Evolutionary conservation across 176 grass and related monocot genomes (phyloP).

Genomic region (Themeda triandra): DNA sequence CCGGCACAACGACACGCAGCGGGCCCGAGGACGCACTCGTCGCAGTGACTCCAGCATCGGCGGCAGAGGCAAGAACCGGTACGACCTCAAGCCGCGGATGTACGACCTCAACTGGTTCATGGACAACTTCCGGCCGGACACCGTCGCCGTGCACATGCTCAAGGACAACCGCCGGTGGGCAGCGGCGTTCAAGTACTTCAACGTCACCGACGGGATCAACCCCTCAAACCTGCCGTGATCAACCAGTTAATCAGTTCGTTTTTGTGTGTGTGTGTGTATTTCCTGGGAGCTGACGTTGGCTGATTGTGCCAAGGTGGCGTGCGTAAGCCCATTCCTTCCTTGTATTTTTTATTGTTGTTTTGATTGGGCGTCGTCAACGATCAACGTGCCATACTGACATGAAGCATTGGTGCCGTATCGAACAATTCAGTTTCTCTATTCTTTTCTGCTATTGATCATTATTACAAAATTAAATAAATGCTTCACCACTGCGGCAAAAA

Average conservation of each 20-base stretch:
- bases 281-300: not conserved
- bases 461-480: too few relatives aligned
- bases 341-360: not conserved
- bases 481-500: too few relatives aligned
- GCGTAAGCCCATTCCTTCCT: conserved; percentile 12
- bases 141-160: conserved; percentile 74
- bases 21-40: conserved; percentile 69
- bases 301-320: not conserved
- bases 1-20: conserved; percentile 32
- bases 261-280: not conserved
- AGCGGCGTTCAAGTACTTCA: conserved; percentile 59
- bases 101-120: conserved; percentile 61
- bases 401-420: too few relatives aligned
- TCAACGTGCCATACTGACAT: not conserved
- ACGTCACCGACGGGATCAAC: conserved; percentile 40
- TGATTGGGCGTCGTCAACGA: conserved; percentile 9
- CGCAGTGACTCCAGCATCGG: conserved; percentile 63
- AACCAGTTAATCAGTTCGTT: not conserved
- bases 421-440: too few relatives aligned
- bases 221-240: conserved; percentile 20
- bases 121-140: conserved; percentile 57
- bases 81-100: conserved; percentile 55
- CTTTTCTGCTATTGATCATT: too few relatives aligned
- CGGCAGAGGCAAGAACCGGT: conserved; percentile 46
- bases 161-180: conserved; percentile 71